Conservation (phyloP, 2,329 filamentous ascomycete genomes). For the Clathrospora elynae region DNA sequence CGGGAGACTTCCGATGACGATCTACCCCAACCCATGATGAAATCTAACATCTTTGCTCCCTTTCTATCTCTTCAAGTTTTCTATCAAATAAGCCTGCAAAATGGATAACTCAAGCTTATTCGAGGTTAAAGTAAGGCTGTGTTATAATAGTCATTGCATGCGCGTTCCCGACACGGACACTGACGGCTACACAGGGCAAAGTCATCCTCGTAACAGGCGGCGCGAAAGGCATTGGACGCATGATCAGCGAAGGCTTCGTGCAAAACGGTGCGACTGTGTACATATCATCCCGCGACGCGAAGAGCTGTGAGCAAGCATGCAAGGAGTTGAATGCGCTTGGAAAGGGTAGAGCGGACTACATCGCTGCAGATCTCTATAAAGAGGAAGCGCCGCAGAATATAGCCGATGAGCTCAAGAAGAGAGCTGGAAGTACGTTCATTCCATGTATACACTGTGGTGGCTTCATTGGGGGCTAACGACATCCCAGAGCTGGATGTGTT, state of each 20-base stretch:
- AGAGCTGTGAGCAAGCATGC: slow-evolving; percentile 63
- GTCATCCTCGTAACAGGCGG: slow-evolving; percentile 55
- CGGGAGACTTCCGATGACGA: slow-evolving; percentile 15
- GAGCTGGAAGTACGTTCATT: slow-evolving; percentile 52
- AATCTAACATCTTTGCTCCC: not conserved
- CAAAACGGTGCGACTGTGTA: slow-evolving; percentile 70
- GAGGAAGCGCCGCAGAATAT: slow-evolving; percentile 65
- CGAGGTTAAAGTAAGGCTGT: slow-evolving; percentile 41
- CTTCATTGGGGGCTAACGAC: not conserved
- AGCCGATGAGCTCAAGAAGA: slow-evolving; percentile 60
- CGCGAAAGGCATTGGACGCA: slow-evolving; percentile 66
- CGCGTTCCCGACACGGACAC: not conserved
- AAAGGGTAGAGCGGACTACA: slow-evolving; percentile 62
- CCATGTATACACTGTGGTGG: not conserved
- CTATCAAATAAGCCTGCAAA: not conserved
- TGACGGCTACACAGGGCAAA: slow-evolving; percentile 41
- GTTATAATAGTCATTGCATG: not conserved
- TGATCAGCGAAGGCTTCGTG: slow-evolving; percentile 71
- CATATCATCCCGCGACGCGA: slow-evolving; percentile 69
- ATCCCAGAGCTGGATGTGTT: slow-evolving; percentile 62
- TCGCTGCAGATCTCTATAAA: slow-evolving; percentile 66
- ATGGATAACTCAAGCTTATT: slow-evolving; percentile 48
- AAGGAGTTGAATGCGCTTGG: slow-evolving; percentile 62
- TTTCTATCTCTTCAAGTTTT: not conserved
- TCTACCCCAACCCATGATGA: slow-evolving; percentile 12